Conservation (phyloP, 176 grass and related monocot species). For the Bonia amplexicaulis region DNA sequence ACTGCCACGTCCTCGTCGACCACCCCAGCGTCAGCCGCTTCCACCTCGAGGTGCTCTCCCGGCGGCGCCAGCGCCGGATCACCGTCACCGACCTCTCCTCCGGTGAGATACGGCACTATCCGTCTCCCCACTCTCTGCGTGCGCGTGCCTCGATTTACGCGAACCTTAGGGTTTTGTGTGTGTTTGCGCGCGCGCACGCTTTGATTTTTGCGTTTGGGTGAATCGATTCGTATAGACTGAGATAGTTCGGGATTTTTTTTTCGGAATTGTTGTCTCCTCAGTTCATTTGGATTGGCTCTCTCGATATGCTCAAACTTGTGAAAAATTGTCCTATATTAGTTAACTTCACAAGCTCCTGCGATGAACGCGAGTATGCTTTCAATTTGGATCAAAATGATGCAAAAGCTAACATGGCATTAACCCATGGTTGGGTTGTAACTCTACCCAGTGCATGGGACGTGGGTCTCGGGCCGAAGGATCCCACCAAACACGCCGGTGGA, state of each 20-base stretch:
- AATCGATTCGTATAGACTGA: not conserved
- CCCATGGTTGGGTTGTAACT: not conserved
- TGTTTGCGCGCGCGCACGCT: not conserved
- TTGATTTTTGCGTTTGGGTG: not conserved
- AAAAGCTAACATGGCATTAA: not conserved
- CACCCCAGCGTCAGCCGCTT: constrained; percentile 94
- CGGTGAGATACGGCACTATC: constrained; percentile 22
- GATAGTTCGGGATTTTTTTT: not conserved
- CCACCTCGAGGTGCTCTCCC: constrained; percentile 54
- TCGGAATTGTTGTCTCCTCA: not conserved
- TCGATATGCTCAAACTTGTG: not conserved
- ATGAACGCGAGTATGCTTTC: not conserved
- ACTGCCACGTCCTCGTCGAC: constrained; percentile 73
- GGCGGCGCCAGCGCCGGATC: constrained; percentile 42
- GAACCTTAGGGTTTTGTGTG: not conserved
- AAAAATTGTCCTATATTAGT: not conserved
- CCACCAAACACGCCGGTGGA: constrained; percentile 48
- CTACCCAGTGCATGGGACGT: constrained; percentile 81
- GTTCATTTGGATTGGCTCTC: not conserved
- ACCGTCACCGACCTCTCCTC: constrained; percentile 70
- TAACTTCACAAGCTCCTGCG: not conserved
- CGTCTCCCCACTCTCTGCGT: too few relatives aligned
- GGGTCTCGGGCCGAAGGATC: constrained; percentile 76
- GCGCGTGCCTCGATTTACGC: not conserved
- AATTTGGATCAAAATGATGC: not conserved